Percentiles rank a stretch among this genome's conserved stretches.
These are phyloP conservation scores for Globisporangium cederbergense DNA, from an alignment of 352 stramenopile genomes.

Conservation along the genomic window DNA sequence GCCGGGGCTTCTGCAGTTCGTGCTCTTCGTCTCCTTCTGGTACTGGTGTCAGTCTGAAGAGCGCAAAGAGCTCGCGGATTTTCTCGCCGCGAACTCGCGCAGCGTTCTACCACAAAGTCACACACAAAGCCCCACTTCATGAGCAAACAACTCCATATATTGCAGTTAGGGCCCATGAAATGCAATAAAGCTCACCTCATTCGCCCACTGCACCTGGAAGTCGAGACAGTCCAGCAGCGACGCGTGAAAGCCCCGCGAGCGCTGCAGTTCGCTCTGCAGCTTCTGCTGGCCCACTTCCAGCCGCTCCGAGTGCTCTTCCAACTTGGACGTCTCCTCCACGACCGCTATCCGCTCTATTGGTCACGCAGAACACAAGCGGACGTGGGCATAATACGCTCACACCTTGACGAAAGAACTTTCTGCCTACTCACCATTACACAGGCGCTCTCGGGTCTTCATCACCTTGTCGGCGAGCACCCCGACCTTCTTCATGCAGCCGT, in stretches of 20 bases:
- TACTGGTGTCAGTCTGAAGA: slow-evolving; percentile 38
- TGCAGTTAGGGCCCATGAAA: no score
- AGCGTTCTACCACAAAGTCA: slow-evolving; percentile 38
- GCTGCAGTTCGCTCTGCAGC: slow-evolving; percentile 30
- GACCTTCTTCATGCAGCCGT: slow-evolving; percentile 54
- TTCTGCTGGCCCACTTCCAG: slow-evolving; percentile 43
- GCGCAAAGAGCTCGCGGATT: slow-evolving; percentile 62
- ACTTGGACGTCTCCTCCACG: slow-evolving; percentile 44
- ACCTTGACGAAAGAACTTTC: background rate
- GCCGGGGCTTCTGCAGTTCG: background rate
- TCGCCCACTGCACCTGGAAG: slow-evolving; percentile 60
- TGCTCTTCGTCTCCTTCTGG: background rate
- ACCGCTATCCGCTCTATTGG: slow-evolving; percentile 46
- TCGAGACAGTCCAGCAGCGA: slow-evolving; percentile 63
- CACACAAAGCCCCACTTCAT: background rate
- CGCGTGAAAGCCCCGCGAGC: slow-evolving; percentile 33
- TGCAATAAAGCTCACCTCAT: slow-evolving; percentile 30
- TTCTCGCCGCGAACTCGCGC: slow-evolving; percentile 60
- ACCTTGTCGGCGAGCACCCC: slow-evolving; percentile 52
- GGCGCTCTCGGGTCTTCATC: slow-evolving; percentile 64
- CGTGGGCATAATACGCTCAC: background rate
- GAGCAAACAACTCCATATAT: background rate
- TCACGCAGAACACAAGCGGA: background rate
- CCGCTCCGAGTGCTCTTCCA: slow-evolving; percentile 43
- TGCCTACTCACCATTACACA: slow-evolving; percentile 44